Evolutionary conservation across 2,329 filamentous ascomycete genomes (phyloP).

Genomic region (Chaetoscypha palmicola): DNA sequence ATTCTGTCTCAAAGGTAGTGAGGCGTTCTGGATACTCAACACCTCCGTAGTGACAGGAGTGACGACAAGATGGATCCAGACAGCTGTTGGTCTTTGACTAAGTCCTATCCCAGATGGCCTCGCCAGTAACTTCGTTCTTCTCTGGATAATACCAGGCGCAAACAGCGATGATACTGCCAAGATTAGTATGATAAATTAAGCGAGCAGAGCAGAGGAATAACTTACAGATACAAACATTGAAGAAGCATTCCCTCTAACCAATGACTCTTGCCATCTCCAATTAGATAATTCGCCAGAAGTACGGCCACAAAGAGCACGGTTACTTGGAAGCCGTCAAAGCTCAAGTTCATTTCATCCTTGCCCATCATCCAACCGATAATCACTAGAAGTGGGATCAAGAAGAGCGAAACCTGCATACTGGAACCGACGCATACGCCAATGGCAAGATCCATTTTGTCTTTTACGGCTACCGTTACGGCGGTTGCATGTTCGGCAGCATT

Average conservation of each 20-base stretch:
- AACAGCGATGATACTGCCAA: slow-evolving; percentile 14
- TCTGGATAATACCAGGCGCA: slow-evolving; percentile 20
- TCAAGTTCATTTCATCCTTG: slow-evolving; percentile 57
- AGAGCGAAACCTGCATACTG: slow-evolving; percentile 75
- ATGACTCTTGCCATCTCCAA: slow-evolving; percentile 60
- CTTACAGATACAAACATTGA: slow-evolving; percentile 28
- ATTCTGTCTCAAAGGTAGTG: too few species aligned
- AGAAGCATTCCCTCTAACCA: slow-evolving; percentile 34
- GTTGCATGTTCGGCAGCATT: slow-evolving; percentile 80
- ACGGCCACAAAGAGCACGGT: slow-evolving; percentile 78
- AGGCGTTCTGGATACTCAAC: too few species aligned
- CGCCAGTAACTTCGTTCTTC: slow-evolving; percentile 1
- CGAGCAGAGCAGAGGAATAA: not conserved
- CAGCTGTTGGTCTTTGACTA: too few species aligned
- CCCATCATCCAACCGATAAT: slow-evolving; percentile 72
- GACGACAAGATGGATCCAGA: too few species aligned
- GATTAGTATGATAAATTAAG: not conserved
- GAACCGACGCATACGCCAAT: slow-evolving; percentile 79
- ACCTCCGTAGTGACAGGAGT: too few species aligned
- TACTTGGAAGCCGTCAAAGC: slow-evolving; percentile 78
- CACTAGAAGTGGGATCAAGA: slow-evolving; percentile 74
- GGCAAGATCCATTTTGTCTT: slow-evolving; percentile 70
- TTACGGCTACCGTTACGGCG: slow-evolving; percentile 67
- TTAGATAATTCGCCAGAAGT: slow-evolving; percentile 79
- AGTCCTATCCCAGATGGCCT: too few species aligned